Evolutionary conservation across 129 eudicot genomes (phyloP).

Genomic region (Ambrosia artemisiifolia): DNA sequence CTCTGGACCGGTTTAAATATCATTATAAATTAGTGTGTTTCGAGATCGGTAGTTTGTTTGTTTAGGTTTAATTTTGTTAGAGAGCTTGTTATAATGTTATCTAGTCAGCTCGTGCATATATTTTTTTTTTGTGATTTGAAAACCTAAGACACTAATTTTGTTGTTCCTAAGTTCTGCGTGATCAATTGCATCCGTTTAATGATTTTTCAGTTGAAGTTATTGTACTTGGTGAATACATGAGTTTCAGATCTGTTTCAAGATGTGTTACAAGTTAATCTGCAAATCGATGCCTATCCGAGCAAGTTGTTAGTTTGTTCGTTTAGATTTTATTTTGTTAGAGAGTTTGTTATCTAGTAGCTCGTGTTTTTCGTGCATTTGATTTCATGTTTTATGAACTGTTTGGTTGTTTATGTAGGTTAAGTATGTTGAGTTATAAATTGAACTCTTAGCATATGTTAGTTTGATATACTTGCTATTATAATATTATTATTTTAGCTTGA

Average conservation of each 20-base stretch:
- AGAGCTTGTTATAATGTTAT: background rate
- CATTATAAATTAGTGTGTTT: constrained; percentile 3
- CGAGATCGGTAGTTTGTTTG: constrained; percentile 8
- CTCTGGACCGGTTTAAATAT: background rate
- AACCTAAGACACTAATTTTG: constrained; percentile 8
- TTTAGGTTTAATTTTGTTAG: background rate
- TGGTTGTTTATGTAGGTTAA: constrained; percentile 12
- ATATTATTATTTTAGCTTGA: background rate
- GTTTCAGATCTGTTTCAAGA: background rate
- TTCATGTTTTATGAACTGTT: background rate
- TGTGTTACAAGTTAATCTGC: background rate
- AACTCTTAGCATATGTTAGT: background rate
- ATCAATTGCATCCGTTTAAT: background rate
- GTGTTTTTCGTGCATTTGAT: background rate
- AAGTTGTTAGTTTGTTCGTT: constrained; percentile 1
- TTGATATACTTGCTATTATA: background rate
- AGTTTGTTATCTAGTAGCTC: background rate
- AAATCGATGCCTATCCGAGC: background rate
- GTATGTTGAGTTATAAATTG: background rate
- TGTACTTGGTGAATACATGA: too few species aligned
- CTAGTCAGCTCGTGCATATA: background rate
- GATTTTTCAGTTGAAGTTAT: background rate
- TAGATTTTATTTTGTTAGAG: background rate
- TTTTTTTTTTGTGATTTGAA: background rate
- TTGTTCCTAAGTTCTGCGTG: too few species aligned